phyloP scores from a whole-genome alignment of 2,329 filamentous ascomycete species.

The Capronia coronata region DNA sequence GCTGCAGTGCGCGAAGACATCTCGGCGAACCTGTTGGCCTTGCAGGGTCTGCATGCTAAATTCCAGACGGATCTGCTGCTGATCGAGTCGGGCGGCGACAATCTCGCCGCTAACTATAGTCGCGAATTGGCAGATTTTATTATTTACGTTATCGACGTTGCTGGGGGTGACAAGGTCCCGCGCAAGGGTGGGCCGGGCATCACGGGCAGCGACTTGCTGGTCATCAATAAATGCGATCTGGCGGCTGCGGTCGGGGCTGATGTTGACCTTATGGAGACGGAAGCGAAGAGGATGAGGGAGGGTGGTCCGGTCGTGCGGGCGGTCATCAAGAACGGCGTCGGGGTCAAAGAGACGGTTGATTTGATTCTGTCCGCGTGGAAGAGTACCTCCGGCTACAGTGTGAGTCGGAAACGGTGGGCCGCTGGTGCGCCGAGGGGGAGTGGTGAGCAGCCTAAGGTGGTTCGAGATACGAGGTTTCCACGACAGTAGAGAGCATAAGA shows the following conservation, averaged over 20 bases:
- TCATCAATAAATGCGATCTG: slow-evolving; percentile 97
- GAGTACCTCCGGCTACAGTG: slow-evolving; percentile 65
- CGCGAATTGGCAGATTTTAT: slow-evolving; percentile 95
- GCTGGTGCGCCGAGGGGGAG: slow-evolving; percentile 33
- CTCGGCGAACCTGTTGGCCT: slow-evolving; percentile 80
- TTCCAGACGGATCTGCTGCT: slow-evolving; percentile 79
- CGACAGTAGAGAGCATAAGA: too few species aligned
- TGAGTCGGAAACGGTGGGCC: slow-evolving; percentile 41
- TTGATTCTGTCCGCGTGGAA: slow-evolving; percentile 89
- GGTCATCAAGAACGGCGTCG: slow-evolving; percentile 88
- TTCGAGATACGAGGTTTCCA: slow-evolving; percentile 9
- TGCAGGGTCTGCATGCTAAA: slow-evolving; percentile 77
- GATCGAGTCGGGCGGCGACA: slow-evolving; percentile 94
- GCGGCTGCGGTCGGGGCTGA: slow-evolving; percentile 87
- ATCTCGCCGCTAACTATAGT: slow-evolving; percentile 93
- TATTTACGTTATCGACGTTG: slow-evolving; percentile 97
- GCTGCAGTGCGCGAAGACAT: slow-evolving; percentile 97
- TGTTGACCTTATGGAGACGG: slow-evolving; percentile 85
- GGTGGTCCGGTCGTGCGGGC: slow-evolving; percentile 93
- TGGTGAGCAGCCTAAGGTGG: slow-evolving; percentile 24
- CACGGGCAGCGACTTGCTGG: slow-evolving; percentile 85
- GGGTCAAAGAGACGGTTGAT: slow-evolving; percentile 77
- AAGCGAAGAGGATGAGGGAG: slow-evolving; percentile 89
- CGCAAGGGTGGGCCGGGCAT: slow-evolving; percentile 94
- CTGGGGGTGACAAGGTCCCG: slow-evolving; percentile 92